phyloP scores from a whole-genome alignment of 352 stramenopile species.

The Phytopythium aichiense region DNA sequence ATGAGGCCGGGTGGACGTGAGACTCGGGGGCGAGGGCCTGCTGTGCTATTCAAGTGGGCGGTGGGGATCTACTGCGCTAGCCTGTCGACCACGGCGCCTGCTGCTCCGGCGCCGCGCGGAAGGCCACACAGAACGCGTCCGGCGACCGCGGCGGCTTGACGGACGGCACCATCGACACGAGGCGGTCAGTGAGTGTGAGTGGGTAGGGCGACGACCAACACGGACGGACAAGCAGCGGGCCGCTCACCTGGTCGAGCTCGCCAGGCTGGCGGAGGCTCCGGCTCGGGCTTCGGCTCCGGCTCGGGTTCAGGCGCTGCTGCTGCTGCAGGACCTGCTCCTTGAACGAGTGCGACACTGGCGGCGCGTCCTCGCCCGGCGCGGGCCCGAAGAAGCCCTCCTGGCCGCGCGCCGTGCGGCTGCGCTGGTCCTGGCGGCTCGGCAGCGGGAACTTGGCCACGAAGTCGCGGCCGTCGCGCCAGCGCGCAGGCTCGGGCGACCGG shows the following conservation, averaged over 20 bases:
- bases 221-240: no score
- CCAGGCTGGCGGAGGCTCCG: no score
- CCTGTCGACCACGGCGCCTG: constrained; percentile 15
- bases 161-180: constrained; percentile 5
- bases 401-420: constrained; percentile 41
- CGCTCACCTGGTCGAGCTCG: not conserved
- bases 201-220: not conserved
- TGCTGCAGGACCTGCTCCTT: constrained; percentile 18
- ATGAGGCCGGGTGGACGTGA: constrained; percentile 18
- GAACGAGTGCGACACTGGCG: constrained; percentile 27
- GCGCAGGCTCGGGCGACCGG: constrained; percentile 19
- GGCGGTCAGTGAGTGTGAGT: not conserved
- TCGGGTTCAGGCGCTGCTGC: no score
- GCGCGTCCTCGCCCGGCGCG: constrained; percentile 28
- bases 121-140: constrained; percentile 31
- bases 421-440: constrained; percentile 60
- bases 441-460: constrained; percentile 70
- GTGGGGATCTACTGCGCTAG: not conserved
- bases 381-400: constrained; percentile 56
- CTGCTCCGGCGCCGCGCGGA: constrained; percentile 24
- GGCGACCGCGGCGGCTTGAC: constrained; percentile 14
- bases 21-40: not conserved
- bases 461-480: constrained; percentile 23
- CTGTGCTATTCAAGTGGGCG: not conserved
- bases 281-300: no score